Conservation (phyloP, 192 early-diverging fungal species). For the Coemansia guatemalensis region DNA sequence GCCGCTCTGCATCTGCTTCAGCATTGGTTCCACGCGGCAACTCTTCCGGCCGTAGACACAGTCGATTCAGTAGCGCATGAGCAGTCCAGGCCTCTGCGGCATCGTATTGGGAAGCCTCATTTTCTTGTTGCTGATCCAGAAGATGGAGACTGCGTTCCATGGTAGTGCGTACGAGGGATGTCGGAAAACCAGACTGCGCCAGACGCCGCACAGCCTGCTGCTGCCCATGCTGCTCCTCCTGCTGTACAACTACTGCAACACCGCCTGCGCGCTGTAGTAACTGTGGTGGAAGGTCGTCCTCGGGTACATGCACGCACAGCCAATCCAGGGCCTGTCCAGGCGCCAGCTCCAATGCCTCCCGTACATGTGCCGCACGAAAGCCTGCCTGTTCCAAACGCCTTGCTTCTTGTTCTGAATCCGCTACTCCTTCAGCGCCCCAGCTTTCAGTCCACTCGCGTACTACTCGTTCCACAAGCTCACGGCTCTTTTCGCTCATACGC, state of each 20-base stretch:
- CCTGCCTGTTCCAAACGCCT: constrained; percentile 52
- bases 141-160: constrained; percentile 5
- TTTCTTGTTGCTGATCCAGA: background rate
- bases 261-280: constrained; percentile 29
- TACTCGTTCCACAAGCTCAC: constrained; percentile 63
- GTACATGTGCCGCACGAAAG: constrained; percentile 69
- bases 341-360: constrained; percentile 69
- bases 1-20: background rate
- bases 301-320: constrained; percentile 88
- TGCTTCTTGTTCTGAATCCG: background rate
- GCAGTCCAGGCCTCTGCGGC: constrained; percentile 20
- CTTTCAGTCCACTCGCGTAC: constrained; percentile 55
- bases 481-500: constrained; percentile 62
- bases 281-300: constrained; percentile 65
- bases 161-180: background rate
- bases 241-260: constrained; percentile 12
- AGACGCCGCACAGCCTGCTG: constrained; percentile 23
- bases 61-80: background rate
- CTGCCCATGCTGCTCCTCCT: background rate
- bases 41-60: constrained; percentile 1
- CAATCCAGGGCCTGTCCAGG: constrained; percentile 68
- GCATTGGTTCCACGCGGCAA: too few species aligned
- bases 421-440: constrained; percentile 14
- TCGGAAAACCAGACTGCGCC: constrained; percentile 31
- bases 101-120: background rate